phyloP scores from a whole-genome alignment of 2,329 filamentous ascomycete species.

The Trichoderma gracile region DNA sequence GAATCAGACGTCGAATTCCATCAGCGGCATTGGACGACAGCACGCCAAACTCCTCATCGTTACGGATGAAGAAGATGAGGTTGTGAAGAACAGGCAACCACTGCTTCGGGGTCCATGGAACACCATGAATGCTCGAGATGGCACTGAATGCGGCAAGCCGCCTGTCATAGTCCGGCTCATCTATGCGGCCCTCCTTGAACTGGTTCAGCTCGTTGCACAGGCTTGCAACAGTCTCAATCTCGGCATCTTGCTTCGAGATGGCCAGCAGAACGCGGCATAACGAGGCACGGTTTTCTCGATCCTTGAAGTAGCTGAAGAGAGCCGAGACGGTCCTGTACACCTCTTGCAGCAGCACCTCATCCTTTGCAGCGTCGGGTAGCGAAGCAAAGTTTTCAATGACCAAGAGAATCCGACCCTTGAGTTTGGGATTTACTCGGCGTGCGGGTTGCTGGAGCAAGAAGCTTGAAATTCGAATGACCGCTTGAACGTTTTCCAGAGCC shows the following conservation, averaged over 20 bases:
- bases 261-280: conserved; percentile 72
- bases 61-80: conserved; percentile 80
- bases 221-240: conserved; percentile 62
- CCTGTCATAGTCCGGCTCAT: conserved; percentile 85
- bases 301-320: conserved; percentile 88
- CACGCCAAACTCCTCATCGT: conserved; percentile 86
- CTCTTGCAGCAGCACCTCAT: conserved; percentile 54
- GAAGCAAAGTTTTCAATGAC: conserved; percentile 81
- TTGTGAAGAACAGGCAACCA: conserved; percentile 91
- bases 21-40: conserved; percentile 78
- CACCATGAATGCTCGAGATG: conserved; percentile 65
- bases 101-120: conserved; percentile 64
- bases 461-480: conserved; percentile 75
- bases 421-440: conserved; percentile 75
- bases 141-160: conserved; percentile 73
- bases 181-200: conserved; percentile 68
- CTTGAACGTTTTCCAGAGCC: conserved; percentile 67
- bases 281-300: conserved; percentile 71
- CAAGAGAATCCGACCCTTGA: conserved; percentile 77
- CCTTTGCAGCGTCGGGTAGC: conserved; percentile 50
- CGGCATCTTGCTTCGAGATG: conserved; percentile 64
- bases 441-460: conserved; percentile 85
- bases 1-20: conserved; percentile 74
- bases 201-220: conserved; percentile 82
- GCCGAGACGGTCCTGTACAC: conserved; percentile 76